Evolutionary conservation across 1,284 basidiomycete genomes (phyloP).

Genomic region (Tylopilus orsonianus): DNA sequence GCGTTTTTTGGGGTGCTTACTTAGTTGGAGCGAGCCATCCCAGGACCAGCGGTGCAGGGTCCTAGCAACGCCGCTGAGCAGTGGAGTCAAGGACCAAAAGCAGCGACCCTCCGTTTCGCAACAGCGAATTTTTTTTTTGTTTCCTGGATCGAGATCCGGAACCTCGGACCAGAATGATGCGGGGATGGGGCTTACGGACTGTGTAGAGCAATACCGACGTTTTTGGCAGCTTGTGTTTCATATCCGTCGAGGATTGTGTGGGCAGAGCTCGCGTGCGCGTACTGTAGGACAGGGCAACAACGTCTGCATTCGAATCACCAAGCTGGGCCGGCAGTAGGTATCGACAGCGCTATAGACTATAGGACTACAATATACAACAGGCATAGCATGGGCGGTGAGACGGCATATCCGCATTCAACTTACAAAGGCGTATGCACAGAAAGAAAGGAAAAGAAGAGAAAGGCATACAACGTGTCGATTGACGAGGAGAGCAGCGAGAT

Average conservation of each 20-base stretch:
- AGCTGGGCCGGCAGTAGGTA: conserved; percentile 29
- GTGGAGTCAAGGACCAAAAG: conserved; percentile 13
- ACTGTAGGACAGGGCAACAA: conserved; percentile 21
- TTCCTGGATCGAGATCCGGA: conserved; percentile 30
- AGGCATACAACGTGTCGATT: conserved; percentile 21
- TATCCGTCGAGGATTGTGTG: not conserved
- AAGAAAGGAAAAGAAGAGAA: conserved; percentile 2
- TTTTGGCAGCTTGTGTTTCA: conserved; percentile 9
- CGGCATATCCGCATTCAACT: conserved; percentile 27
- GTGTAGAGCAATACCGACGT: conserved; percentile 6
- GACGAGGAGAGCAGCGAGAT: conserved; percentile 20
- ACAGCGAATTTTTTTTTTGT: conserved; percentile 26
- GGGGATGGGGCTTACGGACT: conserved; percentile 22
- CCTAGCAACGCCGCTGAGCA: conserved; percentile 33
- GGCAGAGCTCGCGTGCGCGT: not conserved
- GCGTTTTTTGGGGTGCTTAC: conserved; percentile 10
- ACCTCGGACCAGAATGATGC: conserved; percentile 26
- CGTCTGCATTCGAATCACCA: conserved; percentile 22
- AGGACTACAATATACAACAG: conserved; percentile 33
- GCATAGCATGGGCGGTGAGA: conserved; percentile 22
- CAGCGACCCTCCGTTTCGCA: conserved; percentile 32
- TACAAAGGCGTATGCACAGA: conserved; percentile 34
- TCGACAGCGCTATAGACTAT: conserved; percentile 29
- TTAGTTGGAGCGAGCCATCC: conserved; percentile 7
- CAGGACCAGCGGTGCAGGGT: conserved; percentile 25